Base-by-base conservation (phyloP, 2,329 filamentous ascomycete species). In the Ascomycota sp. region DNA sequence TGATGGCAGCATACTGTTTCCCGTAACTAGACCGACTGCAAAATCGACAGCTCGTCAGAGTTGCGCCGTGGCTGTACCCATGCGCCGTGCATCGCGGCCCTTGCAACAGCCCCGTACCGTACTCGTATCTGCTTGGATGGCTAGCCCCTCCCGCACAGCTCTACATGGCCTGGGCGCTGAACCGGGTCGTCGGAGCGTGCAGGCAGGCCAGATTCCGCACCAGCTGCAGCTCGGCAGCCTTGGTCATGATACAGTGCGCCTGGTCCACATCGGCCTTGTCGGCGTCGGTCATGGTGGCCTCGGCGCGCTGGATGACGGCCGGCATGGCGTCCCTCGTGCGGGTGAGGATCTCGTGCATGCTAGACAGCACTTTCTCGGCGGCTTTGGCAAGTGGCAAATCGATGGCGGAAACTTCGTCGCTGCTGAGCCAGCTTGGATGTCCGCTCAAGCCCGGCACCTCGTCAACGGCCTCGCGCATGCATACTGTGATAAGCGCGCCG, bases 161-260 rank as follows among this genome's bases (percentile, higher is more conserved):
- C 24, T 47, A 63, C 43, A 70, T 51, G 36, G 45, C 56, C 46
- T 55, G 56, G 5, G 75, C 73, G 37, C 58, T 56, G 52, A 83
- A 75, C 39, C 67, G 59, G 8, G 75, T 52, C 26, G 63, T 53
- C 8, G 85, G 85, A 35, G 69, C 52, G 31, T 71, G 58, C 47
- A 94, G 48, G 36, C 73, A 71, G 32, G 60, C 61, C 34, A 79
- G 53, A 47, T 86, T 82, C 40, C 81, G 64, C 30, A 91, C 75
- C 25, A 95, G 63, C 47, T 75, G 71, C 39, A 98, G 65, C 57
- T 98, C 89, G 7, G 81, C 75, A n/a, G 83, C 83, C 52, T 83
- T 81, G 33, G 77, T 89, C 46, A 65, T 61, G 31, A 75, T 63
- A 37, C 89, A 52, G 50, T 80, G 72, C 41, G 65, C 53, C 41